A percentile compares a stretch with the other conserved stretches of the same genome.
Conservation (phyloP, 2,329 filamentous ascomycete genomes). For the Lasiodiplodia citricola region DNA sequence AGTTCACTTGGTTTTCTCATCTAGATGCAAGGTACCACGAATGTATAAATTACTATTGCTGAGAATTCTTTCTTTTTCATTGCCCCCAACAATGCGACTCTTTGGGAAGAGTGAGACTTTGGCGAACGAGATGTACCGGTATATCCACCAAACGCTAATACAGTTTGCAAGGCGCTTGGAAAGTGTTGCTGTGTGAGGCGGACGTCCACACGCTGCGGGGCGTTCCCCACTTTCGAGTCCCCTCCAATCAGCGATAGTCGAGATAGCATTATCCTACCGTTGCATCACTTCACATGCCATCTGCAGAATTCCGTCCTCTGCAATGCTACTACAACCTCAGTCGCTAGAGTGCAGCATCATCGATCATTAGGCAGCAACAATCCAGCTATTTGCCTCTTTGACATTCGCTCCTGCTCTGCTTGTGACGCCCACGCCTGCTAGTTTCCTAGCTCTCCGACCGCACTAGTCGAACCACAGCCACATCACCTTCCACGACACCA, state of each 20-base stretch:
- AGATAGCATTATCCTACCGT: slow-evolving; percentile 24
- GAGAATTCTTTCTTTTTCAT: no score
- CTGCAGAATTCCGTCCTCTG: slow-evolving; percentile 7
- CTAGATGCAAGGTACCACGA: no score
- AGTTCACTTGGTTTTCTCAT: no score
- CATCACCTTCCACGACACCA: neutral
- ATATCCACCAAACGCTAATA: no score
- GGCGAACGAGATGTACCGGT: no score
- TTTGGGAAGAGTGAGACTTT: no score
- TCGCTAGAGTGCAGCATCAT: neutral
- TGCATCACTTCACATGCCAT: slow-evolving; percentile 13
- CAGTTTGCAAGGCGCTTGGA: no score
- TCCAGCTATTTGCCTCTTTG: neutral
- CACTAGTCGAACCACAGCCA: neutral
- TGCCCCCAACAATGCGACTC: no score
- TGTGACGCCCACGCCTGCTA: neutral
- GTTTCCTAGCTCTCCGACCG: neutral
- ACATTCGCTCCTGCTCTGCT: neutral
- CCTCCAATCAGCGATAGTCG: slow-evolving; percentile 7
- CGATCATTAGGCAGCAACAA: neutral
- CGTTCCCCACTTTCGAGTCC: slow-evolving; percentile 1
- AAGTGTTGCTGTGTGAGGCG: neutral
- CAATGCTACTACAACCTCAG: neutral
- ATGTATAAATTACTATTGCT: no score
- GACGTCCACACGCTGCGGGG: neutral